phyloP scores from a whole-genome alignment of 805 yeast species.

The Geotrichum ghanense region DNA sequence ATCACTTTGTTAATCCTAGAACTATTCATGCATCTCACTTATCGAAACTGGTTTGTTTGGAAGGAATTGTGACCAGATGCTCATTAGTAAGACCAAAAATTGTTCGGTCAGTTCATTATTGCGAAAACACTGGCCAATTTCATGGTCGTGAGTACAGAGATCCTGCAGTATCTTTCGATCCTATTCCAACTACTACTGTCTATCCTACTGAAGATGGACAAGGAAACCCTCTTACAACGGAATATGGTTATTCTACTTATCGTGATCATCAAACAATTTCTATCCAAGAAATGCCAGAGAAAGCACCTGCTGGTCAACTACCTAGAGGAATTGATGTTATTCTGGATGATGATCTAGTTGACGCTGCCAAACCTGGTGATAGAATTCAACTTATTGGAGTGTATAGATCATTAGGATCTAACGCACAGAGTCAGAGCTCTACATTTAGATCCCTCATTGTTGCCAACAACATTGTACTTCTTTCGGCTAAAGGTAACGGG shows the following conservation, averaged over 20 bases:
- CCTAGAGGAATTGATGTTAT: slow-evolving; percentile 89
- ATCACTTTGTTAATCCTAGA: slow-evolving; percentile 78
- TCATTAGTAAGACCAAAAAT: slow-evolving; percentile 90
- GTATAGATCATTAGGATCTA: slow-evolving; percentile 68
- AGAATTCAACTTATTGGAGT: slow-evolving; percentile 91
- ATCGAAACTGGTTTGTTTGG: slow-evolving; percentile 75
- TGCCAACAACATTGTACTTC: slow-evolving; percentile 80
- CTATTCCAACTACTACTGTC: slow-evolving; percentile 68
- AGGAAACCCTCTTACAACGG: slow-evolving; percentile 80
- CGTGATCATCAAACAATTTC: slow-evolving; percentile 90
- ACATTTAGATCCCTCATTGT: slow-evolving; percentile 74
- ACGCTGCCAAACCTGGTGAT: slow-evolving; percentile 89
- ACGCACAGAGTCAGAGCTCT: slow-evolving; percentile 37
- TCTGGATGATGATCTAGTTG: slow-evolving; percentile 92
- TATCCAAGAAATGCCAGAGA: slow-evolving; percentile 95
- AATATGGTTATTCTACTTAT: slow-evolving; percentile 85
- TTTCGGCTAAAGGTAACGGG: slow-evolving; percentile 80
- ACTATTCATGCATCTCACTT: slow-evolving; percentile 66
- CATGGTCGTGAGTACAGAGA: slow-evolving; percentile 89
- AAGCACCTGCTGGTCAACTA: slow-evolving; percentile 95
- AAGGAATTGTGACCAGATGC: slow-evolving; percentile 91
- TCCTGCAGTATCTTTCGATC: slow-evolving; percentile 82
- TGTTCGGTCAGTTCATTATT: slow-evolving; percentile 83
- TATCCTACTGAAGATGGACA: slow-evolving; percentile 91
- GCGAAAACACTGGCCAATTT: slow-evolving; percentile 71